Percentiles rank a stretch among this genome's conserved stretches.
Evolutionary conservation across 139 green algal species (phyloP).

Genomic region (Micractinium sp.): DNA sequence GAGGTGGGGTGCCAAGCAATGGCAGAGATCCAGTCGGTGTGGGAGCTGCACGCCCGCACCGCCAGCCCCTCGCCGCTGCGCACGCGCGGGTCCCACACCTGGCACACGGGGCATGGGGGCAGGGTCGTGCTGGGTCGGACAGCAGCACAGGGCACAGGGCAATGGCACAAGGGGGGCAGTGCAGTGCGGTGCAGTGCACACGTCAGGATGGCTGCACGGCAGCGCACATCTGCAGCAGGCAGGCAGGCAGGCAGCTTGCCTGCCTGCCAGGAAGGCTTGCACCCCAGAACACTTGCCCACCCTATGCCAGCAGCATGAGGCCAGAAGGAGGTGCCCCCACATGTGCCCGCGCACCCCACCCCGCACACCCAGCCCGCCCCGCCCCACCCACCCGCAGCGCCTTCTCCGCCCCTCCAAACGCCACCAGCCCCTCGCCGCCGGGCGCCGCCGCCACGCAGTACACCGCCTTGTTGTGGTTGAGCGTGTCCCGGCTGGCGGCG

Average conservation of each 20-base stretch:
- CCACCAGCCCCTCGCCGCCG: constrained; percentile 54
- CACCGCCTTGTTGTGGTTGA: constrained; percentile 78
- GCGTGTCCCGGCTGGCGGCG: constrained; percentile 57
- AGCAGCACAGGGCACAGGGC: neutral
- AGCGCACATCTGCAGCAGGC: neutral
- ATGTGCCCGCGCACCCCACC: too few relatives aligned
- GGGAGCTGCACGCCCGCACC: constrained; percentile 51
- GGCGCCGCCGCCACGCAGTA: constrained; percentile 59
- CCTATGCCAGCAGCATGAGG: too few relatives aligned
- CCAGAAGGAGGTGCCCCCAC: too few relatives aligned
- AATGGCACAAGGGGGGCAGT: neutral
- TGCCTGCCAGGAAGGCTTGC: too few relatives aligned
- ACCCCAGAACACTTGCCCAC: too few relatives aligned
- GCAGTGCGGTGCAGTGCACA: neutral
- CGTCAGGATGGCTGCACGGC: too few relatives aligned
- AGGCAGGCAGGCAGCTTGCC: too few relatives aligned
- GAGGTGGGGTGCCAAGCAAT: constrained; percentile 72
- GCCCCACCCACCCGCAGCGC: constrained; percentile 48
- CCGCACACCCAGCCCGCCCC: neutral
- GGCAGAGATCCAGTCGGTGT: constrained; percentile 74
- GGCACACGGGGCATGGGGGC: neutral
- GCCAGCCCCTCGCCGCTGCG: constrained; percentile 56
- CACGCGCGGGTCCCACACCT: constrained; percentile 79
- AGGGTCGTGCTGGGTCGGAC: neutral
- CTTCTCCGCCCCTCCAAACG: constrained; percentile 76